These are phyloP conservation scores for Entomortierella parvispora DNA, from an alignment of 192 early-diverging fungal species.

Conservation along the genomic window DNA sequence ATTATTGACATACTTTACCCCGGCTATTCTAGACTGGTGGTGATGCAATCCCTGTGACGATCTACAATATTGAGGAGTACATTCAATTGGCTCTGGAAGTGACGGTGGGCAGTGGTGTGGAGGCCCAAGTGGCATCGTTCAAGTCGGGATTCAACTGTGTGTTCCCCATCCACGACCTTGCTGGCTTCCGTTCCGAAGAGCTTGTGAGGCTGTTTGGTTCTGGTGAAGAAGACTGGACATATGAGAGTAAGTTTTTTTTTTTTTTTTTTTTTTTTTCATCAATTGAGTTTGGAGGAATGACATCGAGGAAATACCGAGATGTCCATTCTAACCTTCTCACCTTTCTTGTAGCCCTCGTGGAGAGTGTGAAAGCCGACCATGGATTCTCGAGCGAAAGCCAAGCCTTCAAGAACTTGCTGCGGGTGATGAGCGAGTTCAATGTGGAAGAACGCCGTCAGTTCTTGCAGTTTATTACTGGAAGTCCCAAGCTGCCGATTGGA, in stretches of 20 bases:
- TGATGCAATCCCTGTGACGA: slow-evolving; percentile 72
- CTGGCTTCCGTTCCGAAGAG: slow-evolving; percentile 78
- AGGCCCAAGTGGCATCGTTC: slow-evolving; percentile 81
- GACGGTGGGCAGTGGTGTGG: slow-evolving; percentile 74
- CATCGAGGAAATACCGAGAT: too few species aligned
- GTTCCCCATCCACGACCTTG: slow-evolving; percentile 76
- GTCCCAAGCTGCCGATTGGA: slow-evolving; percentile 89
- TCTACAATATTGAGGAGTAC: slow-evolving; percentile 87
- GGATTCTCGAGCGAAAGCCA: slow-evolving; percentile 81
- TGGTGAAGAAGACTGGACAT: slow-evolving; percentile 81
- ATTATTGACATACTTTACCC: too few species aligned
- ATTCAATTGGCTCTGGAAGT: slow-evolving; percentile 70
- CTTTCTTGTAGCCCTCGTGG: slow-evolving; percentile 63
- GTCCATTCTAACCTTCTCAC: too few species aligned
- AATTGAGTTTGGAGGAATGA: too few species aligned
- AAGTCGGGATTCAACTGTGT: slow-evolving; percentile 81
- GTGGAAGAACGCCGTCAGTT: slow-evolving; percentile 76
- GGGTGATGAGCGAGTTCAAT: slow-evolving; percentile 75
- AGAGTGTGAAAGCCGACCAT: slow-evolving; percentile 85
- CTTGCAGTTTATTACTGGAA: slow-evolving; percentile 89
- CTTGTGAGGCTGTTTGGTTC: slow-evolving; percentile 76
- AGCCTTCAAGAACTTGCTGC: slow-evolving; percentile 70
- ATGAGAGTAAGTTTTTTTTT: slow-evolving; percentile 57
- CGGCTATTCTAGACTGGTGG: slow-evolving; percentile 71
- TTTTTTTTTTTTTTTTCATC: too few species aligned